Percentiles rank a stretch among this genome's conserved stretches.
These are phyloP conservation scores for Zanthoxylum bungeanum DNA, from an alignment of 345 rosid genomes.

Conservation along the genomic window DNA sequence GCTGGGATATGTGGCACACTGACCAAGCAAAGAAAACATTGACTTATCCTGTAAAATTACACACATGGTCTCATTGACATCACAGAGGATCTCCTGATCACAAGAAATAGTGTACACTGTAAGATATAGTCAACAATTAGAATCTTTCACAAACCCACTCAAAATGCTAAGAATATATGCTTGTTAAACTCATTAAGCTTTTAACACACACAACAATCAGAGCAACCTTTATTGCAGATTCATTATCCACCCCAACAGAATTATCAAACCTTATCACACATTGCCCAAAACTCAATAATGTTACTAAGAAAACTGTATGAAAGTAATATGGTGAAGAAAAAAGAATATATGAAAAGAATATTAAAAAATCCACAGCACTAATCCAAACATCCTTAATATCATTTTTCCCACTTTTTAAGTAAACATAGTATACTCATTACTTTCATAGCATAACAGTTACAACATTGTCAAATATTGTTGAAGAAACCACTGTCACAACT, in stretches of 20 bases:
- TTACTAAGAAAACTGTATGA: background rate
- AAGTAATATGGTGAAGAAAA: background rate
- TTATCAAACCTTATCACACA: background rate
- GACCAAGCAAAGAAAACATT: conserved; percentile 58
- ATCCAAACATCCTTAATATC: background rate
- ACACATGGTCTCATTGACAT: conserved; percentile 55
- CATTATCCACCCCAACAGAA: background rate
- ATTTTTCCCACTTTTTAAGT: background rate
- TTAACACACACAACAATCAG: background rate
- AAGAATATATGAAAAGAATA: background rate
- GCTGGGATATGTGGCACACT: conserved; percentile 31
- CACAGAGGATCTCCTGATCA: conserved; percentile 50
- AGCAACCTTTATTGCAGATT: background rate
- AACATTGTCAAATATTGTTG: background rate
- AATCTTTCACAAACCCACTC: background rate
- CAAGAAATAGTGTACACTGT: background rate
- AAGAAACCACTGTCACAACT: background rate
- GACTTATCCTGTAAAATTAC: conserved; percentile 52
- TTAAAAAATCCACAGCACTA: background rate
- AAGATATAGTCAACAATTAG: background rate
- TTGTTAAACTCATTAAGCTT: background rate
- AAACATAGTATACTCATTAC: background rate
- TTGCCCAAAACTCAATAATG: background rate
- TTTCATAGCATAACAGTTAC: background rate
- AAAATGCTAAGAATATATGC: background rate